A percentile compares a stretch with the other conserved stretches of the same genome.
phyloP scores from a whole-genome alignment of 75 land plant genomes.

The Gnetum montanum region DNA sequence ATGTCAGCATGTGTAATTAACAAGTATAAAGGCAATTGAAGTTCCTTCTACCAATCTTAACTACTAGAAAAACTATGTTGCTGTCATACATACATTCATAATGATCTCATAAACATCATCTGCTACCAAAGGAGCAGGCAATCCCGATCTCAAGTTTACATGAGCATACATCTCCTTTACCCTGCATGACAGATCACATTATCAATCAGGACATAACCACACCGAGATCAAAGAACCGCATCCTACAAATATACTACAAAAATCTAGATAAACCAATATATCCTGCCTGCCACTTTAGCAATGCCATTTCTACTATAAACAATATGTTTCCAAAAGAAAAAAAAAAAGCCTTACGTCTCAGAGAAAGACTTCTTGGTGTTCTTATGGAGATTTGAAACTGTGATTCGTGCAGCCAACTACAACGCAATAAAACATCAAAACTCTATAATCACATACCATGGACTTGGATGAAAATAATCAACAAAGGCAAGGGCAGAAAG shows the following conservation, averaged over 20 bases:
- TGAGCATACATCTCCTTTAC: slow-evolving; percentile 82
- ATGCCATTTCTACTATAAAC: not conserved
- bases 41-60: not conserved
- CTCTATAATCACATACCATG: too few species aligned
- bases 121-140: slow-evolving; percentile 75
- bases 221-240: not conserved
- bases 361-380: slow-evolving; percentile 88
- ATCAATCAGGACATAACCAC: not conserved
- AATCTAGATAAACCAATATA: not conserved
- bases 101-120: slow-evolving; percentile 89
- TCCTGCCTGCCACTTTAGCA: not conserved
- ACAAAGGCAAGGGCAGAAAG: too few species aligned
- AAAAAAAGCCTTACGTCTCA: slow-evolving; percentile 63
- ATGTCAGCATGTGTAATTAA: not conserved
- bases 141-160: slow-evolving; percentile 52
- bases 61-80: too few species aligned
- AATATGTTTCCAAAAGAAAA: not conserved
- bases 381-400: slow-evolving; percentile 95
- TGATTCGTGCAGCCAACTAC: slow-evolving; percentile 93
- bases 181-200: slow-evolving; percentile 28
- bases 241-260: not conserved
- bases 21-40: not conserved
- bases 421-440: not conserved
- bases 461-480: too few species aligned
- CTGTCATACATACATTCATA: slow-evolving; percentile 48